These are phyloP conservation scores for Stemphylium lycopersici DNA, from an alignment of 2,329 filamentous ascomycete species.

Conservation along the genomic window DNA sequence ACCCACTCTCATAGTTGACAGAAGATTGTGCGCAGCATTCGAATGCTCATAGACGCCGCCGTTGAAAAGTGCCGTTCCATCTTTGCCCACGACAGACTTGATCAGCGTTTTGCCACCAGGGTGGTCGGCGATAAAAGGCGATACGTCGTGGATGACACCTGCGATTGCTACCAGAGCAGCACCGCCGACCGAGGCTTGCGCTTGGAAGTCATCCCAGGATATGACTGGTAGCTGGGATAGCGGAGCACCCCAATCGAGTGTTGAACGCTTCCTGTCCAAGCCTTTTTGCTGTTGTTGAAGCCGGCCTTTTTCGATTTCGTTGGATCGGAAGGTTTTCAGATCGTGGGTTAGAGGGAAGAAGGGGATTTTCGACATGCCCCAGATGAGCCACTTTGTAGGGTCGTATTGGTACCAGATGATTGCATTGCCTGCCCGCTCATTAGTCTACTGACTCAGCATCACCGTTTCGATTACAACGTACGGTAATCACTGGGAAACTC, in stretches of 20 bases:
- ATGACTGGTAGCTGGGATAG: slow-evolving; percentile 47
- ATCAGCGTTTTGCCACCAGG: slow-evolving; percentile 49
- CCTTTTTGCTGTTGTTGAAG: slow-evolving; percentile 51
- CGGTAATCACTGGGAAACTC: slow-evolving; percentile 48
- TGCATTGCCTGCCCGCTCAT: slow-evolving; percentile 38
- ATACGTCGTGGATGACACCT: slow-evolving; percentile 49
- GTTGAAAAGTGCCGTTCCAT: slow-evolving; percentile 50
- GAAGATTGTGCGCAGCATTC: slow-evolving; percentile 50
- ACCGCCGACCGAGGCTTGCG: slow-evolving; percentile 38
- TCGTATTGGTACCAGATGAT: slow-evolving; percentile 49
- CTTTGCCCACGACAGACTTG: slow-evolving; percentile 44
- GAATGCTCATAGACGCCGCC: slow-evolving; percentile 50
- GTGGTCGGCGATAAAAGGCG: slow-evolving; percentile 46
- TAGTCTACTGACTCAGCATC: not conserved
- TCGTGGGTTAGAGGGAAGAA: slow-evolving; percentile 43
- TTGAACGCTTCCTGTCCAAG: slow-evolving; percentile 43
- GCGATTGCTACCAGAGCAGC: slow-evolving; percentile 43
- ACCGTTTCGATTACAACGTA: not conserved
- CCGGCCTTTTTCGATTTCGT: slow-evolving; percentile 50
- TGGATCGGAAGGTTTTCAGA: slow-evolving; percentile 45
- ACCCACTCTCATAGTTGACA: slow-evolving; percentile 51
- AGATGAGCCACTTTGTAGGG: slow-evolving; percentile 52
- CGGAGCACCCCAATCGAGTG: slow-evolving; percentile 48
- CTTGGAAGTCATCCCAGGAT: slow-evolving; percentile 47
- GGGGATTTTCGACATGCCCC: slow-evolving; percentile 37